Percentiles rank a stretch among this genome's conserved stretches.
Evolutionary conservation across 2,329 filamentous ascomycete species (phyloP).

Genomic region (Westerdykella aurantiaca): DNA sequence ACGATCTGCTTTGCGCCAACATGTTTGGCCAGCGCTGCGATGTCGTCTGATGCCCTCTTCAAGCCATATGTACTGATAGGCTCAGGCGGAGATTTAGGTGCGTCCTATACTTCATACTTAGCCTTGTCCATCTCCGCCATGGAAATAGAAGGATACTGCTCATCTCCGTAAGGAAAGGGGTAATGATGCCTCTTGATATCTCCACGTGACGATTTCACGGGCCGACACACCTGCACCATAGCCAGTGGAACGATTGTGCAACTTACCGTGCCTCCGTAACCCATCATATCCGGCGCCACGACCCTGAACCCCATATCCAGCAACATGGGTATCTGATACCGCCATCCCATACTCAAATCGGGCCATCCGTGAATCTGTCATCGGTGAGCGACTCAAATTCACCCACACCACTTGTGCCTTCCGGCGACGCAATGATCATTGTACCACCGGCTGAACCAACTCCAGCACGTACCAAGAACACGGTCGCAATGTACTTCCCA

Average conservation of each 20-base stretch:
- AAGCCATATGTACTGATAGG: conserved; percentile 59
- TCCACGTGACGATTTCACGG: too few species aligned
- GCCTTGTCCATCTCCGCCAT: conserved; percentile 7
- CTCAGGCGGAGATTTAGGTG: conserved; percentile 53
- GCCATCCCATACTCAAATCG: conserved; percentile 79
- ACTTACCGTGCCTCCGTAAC: conserved; percentile 68
- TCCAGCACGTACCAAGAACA: conserved; percentile 46
- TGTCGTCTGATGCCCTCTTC: conserved; percentile 68
- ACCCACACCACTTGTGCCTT: conserved; percentile 8
- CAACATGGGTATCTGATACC: conserved; percentile 77
- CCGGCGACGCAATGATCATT: conserved; percentile 2
- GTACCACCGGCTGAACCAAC: neutral
- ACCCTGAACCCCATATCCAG: conserved; percentile 68
- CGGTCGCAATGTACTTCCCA: conserved; percentile 45
- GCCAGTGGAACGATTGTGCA: too few species aligned
- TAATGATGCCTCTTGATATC: conserved; percentile 4
- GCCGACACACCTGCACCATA: too few species aligned
- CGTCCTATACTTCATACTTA: conserved; percentile 32
- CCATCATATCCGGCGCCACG: conserved; percentile 78
- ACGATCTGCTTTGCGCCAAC: conserved; percentile 58
- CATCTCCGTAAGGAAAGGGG: neutral
- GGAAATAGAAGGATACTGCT: too few species aligned
- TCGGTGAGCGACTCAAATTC: neutral
- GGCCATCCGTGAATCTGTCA: conserved; percentile 70
- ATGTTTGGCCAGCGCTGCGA: conserved; percentile 63